Conservation (phyloP, 352 stramenopile genomes). For the Globisporangium barbulae region DNA sequence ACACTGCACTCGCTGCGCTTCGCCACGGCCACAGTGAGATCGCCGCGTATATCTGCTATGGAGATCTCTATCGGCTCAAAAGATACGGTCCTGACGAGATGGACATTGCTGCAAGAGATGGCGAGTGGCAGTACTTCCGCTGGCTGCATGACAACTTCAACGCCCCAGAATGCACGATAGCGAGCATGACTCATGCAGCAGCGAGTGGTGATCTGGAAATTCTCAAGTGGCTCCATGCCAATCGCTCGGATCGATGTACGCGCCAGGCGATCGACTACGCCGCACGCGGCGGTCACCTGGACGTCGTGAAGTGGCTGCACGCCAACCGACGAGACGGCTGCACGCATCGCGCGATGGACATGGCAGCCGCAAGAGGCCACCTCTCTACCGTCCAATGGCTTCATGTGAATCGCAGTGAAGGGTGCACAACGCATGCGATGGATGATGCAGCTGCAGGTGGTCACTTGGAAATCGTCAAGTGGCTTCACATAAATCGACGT, state of each 20-base stretch:
- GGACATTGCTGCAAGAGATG: not conserved
- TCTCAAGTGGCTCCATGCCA: not conserved
- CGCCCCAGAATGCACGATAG: not conserved
- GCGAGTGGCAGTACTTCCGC: not conserved
- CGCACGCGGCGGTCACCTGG: not conserved
- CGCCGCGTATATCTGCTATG: not conserved
- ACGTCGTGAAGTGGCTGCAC: conserved; percentile 9
- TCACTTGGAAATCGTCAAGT: conserved; percentile 5
- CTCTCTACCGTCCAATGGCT: conserved; percentile 7
- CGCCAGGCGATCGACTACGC: conserved; percentile 4
- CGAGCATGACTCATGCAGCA: not conserved
- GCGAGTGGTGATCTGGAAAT: not conserved
- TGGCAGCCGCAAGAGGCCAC: not conserved
- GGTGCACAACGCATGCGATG: conserved; percentile 5
- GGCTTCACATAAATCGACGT: not conserved
- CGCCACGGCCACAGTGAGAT: not conserved
- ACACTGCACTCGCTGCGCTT: not conserved
- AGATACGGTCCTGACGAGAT: not conserved
- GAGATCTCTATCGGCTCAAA: not conserved
- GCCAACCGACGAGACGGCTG: not conserved
- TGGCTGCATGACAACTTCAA: not conserved
- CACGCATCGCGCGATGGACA: conserved; percentile 1
- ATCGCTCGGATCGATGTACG: not conserved
- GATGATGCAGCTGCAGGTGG: not conserved
- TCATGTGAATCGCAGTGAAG: conserved; percentile 1